A percentile compares a stretch with the other conserved stretches of the same genome.
Conservation (phyloP, 2,329 filamentous ascomycete genomes). For the Talaromyces piceae region DNA sequence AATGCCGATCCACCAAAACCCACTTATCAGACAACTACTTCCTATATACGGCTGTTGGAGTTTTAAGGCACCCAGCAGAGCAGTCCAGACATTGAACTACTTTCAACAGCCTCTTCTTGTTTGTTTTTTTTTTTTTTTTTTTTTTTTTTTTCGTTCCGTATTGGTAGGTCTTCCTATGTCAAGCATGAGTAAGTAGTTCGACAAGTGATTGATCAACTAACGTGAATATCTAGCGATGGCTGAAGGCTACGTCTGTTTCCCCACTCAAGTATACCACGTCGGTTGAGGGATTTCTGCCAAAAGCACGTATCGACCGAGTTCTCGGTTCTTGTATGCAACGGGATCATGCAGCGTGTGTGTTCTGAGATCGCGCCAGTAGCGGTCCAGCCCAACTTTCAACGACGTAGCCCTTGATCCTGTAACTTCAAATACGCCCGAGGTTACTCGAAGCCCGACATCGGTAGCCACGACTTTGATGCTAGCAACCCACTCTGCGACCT, state of each 20-base stretch:
- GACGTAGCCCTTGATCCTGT: conserved; percentile 54
- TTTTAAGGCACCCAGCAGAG: too few species aligned
- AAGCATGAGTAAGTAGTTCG: too few species aligned
- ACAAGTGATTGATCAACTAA: not conserved
- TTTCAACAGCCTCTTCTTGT: too few species aligned
- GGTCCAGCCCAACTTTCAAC: conserved; percentile 53
- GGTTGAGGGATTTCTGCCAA: conserved; percentile 51
- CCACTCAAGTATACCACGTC: conserved; percentile 54
- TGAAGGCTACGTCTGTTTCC: not conserved
- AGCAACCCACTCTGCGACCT: conserved; percentile 56
- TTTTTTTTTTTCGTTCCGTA: too few species aligned
- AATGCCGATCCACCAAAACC: not conserved
- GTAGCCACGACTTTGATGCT: conserved; percentile 57
- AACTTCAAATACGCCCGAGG: conserved; percentile 57
- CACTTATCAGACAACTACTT: too few species aligned
- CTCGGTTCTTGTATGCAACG: conserved; percentile 59
- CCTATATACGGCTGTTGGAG: too few species aligned
- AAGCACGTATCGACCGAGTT: conserved; percentile 52
- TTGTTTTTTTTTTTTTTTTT: too few species aligned
- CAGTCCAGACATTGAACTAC: too few species aligned
- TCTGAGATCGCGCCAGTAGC: conserved; percentile 60
- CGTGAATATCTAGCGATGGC: too few species aligned
- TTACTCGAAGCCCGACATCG: conserved; percentile 52
- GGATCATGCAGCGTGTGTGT: conserved; percentile 62
- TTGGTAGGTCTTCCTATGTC: too few species aligned